Evolutionary conservation across 2,329 filamentous ascomycete species (phyloP).

Genomic region (Fulvia fulva): DNA sequence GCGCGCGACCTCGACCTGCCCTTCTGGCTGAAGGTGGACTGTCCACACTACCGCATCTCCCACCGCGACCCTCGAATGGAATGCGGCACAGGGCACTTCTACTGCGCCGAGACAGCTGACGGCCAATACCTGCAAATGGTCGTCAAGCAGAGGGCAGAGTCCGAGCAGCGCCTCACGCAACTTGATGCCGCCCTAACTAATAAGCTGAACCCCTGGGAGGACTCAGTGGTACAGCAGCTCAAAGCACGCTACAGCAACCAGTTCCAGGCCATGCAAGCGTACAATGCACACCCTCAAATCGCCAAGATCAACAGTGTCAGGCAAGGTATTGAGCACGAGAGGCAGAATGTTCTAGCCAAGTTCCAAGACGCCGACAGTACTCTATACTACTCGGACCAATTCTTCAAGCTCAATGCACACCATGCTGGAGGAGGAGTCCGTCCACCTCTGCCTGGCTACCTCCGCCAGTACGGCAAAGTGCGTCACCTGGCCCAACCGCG

Average conservation of each 20-base stretch:
- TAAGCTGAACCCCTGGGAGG: neutral
- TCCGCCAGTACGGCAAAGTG: neutral
- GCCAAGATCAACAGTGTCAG: neutral
- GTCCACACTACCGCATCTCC: constrained; percentile 15
- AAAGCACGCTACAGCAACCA: neutral
- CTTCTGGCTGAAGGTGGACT: constrained; percentile 19
- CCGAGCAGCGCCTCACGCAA: neutral
- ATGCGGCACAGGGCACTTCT: constrained; percentile 18
- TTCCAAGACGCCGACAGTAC: neutral
- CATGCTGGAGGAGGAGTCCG: neutral
- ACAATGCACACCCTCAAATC: neutral
- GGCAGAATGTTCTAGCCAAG: neutral
- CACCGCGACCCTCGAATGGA: neutral
- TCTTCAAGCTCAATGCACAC: neutral
- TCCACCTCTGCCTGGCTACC: neutral
- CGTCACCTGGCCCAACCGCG: neutral
- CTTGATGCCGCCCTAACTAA: neutral
- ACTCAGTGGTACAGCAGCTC: neutral
- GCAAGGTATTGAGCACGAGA: neutral
- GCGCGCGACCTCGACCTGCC: constrained; percentile 15
- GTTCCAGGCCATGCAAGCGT: neutral
- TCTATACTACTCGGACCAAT: neutral
- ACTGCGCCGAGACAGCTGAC: constrained; percentile 14
- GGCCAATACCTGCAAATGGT: constrained; percentile 13
- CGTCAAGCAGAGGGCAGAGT: neutral